Percentiles rank a stretch among this genome's conserved stretches.
Conservation (phyloP, 768 basidiomycete genomes). For the Plicaturopsis crispa region DNA sequence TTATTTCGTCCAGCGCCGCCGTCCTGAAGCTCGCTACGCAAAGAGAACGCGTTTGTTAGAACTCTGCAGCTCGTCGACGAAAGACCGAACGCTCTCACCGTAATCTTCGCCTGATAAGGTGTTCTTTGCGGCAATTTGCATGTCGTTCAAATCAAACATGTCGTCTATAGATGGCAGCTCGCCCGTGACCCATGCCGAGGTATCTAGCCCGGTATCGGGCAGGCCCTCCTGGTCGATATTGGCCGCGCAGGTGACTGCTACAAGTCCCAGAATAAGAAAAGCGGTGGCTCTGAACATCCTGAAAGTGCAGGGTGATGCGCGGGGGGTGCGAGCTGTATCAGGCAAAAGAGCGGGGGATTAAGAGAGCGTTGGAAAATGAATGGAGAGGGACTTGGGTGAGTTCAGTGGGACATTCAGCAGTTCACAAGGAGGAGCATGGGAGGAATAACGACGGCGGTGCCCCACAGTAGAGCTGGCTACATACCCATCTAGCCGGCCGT, state of each 20-base stretch:
- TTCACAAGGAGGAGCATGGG: too few species aligned
- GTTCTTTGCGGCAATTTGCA: constrained; percentile 16
- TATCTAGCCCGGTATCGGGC: constrained; percentile 20
- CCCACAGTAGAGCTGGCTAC: too few species aligned
- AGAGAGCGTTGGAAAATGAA: neutral
- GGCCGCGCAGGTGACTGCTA: constrained; percentile 5
- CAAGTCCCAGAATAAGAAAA: neutral
- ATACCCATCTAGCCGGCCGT: too few species aligned
- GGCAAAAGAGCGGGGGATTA: neutral
- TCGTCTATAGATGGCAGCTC: constrained; percentile 15
- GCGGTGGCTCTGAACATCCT: neutral
- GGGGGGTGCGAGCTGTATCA: neutral
- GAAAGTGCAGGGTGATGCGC: neutral
- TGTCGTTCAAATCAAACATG: constrained; percentile 17
- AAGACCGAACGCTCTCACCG: neutral
- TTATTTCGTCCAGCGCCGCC: constrained; percentile 17
- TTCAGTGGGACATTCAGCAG: neutral
- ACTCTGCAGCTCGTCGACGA: neutral
- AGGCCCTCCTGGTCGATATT: constrained; percentile 19
- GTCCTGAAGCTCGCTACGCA: constrained; percentile 15
- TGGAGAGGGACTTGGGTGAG: neutral
- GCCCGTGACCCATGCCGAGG: constrained; percentile 15
- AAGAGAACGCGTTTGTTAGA: neutral
- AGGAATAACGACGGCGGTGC: too few species aligned
- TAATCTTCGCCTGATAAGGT: neutral